Evolutionary conservation across 805 yeast genomes (phyloP), one percentile per base, ranked within the genome.

Genomic region (Ogataea zsoltii): DNA sequence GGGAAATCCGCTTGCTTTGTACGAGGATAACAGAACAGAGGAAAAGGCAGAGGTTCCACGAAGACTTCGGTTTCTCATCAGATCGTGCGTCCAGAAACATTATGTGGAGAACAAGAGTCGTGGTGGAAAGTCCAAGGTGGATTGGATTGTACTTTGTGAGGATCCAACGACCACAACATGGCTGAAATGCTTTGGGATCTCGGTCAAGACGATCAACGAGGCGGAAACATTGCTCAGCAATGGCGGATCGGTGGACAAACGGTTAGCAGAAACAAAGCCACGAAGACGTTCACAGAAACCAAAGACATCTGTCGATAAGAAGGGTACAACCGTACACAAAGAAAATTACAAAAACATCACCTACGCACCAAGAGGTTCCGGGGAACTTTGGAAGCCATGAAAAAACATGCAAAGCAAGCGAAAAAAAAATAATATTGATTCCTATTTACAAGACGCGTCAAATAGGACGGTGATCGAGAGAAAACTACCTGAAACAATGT

Each of bases 141-240:
- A 56, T 15, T 85, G 90, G 90, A 66, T 69, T 18, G 62, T 83
- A 18, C 71, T 84, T 5, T 76, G 88, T 4, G 92, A 85, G 58
- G 88, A 83, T 53, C 57, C 72, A 2, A 68, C 72, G 3, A 73
- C 81, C 13, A 65, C 67, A 45, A 70, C 75, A 34, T 75, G 87
- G 88, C 68, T 77, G 38, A 62, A 65, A 49, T 66, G 85, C 61
- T 72, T 70, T 55, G 75, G 81, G n/a, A 60, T 85, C 53, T 69
- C 71, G 38, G 73, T 82, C 52, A 51, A 80, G 62, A 68, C 74
- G 53, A 64, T 82, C 46, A 72, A 72, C 45, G 78, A 78, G 53
- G 80, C 80, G 1, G 81, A 79, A 48, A 62, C 67, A 0, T 38
- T 58, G 62, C 38, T 68, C 66, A 45, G 72, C 65, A 51, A 35